A percentile compares a stretch with the other conserved stretches of the same genome.
Conservation (phyloP, 495 filamentous ascomycete genomes). For the Paragyromitra xinjiangensis region DNA sequence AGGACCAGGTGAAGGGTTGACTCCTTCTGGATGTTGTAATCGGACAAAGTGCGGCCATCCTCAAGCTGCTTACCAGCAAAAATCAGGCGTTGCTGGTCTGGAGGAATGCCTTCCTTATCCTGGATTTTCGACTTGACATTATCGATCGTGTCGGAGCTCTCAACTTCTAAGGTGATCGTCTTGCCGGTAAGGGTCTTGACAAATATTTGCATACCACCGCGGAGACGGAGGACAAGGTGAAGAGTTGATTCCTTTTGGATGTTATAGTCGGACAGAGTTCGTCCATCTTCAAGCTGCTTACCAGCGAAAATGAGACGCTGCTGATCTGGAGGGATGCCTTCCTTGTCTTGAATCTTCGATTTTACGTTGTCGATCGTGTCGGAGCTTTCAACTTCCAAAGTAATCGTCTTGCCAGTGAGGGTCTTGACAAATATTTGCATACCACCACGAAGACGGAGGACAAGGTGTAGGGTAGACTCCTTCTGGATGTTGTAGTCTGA, state of each 20-base stretch:
- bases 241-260: constrained; percentile 98
- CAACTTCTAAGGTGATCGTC: constrained; percentile 71
- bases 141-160: constrained; percentile 97
- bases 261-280: constrained; percentile 96
- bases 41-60: constrained; percentile 86
- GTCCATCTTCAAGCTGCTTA: constrained; percentile 97
- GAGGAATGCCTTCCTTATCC: constrained; percentile 80
- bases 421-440: constrained; percentile 94
- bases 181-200: constrained; percentile 70
- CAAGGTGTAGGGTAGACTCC: constrained; percentile 93
- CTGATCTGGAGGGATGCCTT: constrained; percentile 97
- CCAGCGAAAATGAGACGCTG: constrained; percentile 98
- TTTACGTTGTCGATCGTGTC: constrained; percentile 99
- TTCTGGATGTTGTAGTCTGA: constrained; percentile 99
- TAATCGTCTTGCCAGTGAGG: constrained; percentile 63
- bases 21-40: constrained; percentile 99
- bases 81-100: constrained; percentile 89
- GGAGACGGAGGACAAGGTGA: constrained; percentile 94
- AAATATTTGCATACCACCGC: constrained; percentile 98
- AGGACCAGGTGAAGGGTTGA: constrained; percentile 95
- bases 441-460: constrained; percentile 96
- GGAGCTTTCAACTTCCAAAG: constrained; percentile 85
- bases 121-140: constrained; percentile 97
- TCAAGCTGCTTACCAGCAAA: constrained; percentile 90
- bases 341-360: constrained; percentile 98